A percentile compares a stretch with the other conserved stretches of the same genome.
These are phyloP conservation scores for Rhizopogon sp. DNA, from an alignment of 768 basidiomycete genomes.

Conservation along the genomic window DNA sequence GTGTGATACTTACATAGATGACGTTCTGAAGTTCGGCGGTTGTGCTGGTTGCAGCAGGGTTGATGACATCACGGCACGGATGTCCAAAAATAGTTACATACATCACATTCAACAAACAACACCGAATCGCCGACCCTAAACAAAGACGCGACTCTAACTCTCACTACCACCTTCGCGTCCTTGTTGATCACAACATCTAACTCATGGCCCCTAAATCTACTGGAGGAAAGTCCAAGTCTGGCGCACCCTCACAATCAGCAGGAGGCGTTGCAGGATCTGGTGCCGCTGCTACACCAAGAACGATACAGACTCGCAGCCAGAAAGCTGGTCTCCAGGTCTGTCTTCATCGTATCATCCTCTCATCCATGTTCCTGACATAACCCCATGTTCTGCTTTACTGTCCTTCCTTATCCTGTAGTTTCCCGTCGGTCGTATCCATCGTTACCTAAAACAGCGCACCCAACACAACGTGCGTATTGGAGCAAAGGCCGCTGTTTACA, in stretches of 20 bases:
- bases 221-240: constrained; percentile 61
- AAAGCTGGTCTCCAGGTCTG: constrained; percentile 85
- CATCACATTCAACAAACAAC: constrained; percentile 18
- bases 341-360: background rate
- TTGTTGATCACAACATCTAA: background rate
- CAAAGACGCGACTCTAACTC: constrained; percentile 24
- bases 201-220: constrained; percentile 48
- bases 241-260: constrained; percentile 16
- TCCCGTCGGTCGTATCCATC: constrained; percentile 96
- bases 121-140: constrained; percentile 30
- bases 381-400: background rate
- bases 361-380: constrained; percentile 1
- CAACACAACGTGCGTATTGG: constrained; percentile 94
- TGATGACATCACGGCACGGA: too few species aligned
- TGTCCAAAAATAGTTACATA: background rate
- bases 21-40: too few species aligned
- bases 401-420: constrained; percentile 46
- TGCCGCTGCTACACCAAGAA: constrained; percentile 23
- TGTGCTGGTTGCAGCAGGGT: too few species aligned
- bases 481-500: constrained; percentile 96
- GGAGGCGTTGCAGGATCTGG: constrained; percentile 21
- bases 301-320: constrained; percentile 67
- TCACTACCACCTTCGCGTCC: constrained; percentile 20
- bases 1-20: too few species aligned
- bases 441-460: constrained; percentile 88